These are phyloP conservation scores for Bondarzewia mesenterica DNA, from an alignment of 1,284 basidiomycete genomes.

Conservation along the genomic window DNA sequence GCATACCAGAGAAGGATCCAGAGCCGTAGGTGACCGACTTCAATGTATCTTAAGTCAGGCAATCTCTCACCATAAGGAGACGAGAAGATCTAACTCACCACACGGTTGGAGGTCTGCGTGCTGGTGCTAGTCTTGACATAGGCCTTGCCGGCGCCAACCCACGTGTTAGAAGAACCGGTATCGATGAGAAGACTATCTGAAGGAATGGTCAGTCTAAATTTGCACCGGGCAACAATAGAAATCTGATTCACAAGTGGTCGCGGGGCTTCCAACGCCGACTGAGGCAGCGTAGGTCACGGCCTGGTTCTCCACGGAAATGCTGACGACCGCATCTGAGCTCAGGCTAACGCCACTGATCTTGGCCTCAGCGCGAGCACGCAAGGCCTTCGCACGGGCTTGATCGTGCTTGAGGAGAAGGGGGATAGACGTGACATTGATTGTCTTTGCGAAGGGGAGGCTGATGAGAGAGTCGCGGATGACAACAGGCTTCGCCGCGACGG, in stretches of 20 bases:
- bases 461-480: constrained; percentile 31
- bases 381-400: constrained; percentile 37
- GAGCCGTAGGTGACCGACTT: constrained; percentile 46
- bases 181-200: constrained; percentile 20
- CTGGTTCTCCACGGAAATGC: constrained; percentile 31
- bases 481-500: constrained; percentile 38
- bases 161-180: constrained; percentile 48
- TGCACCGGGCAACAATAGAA: too few relatives aligned
- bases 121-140: constrained; percentile 46
- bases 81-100: constrained; percentile 27
- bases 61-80: too few relatives aligned
- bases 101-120: constrained; percentile 19
- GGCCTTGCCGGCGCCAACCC: constrained; percentile 46
- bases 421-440: constrained; percentile 38
- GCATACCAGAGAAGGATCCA: constrained; percentile 39
- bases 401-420: constrained; percentile 45
- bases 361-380: constrained; percentile 31
- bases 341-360: constrained; percentile 20
- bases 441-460: constrained; percentile 39
- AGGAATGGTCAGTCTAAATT: too few relatives aligned
- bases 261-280: constrained; percentile 27
- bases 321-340: constrained; percentile 27
- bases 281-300: constrained; percentile 22
- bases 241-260: constrained; percentile 22
- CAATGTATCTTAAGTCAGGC: neutral